Conservation (phyloP, 108 stramenopile genomes). For the Cylindrotheca closterium region DNA sequence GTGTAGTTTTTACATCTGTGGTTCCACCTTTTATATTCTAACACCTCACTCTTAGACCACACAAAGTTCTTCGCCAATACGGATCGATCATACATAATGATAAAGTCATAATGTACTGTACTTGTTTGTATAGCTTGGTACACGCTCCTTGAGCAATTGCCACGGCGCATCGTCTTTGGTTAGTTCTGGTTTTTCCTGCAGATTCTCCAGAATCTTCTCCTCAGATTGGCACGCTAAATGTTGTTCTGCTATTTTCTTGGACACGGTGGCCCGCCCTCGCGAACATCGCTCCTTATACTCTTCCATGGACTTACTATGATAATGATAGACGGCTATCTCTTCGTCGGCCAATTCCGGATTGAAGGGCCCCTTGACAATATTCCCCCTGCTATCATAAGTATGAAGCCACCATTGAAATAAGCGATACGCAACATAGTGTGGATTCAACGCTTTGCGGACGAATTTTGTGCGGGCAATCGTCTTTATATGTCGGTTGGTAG, state of each 20-base stretch:
- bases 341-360: background rate
- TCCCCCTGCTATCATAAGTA: constrained; percentile 41
- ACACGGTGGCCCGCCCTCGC: constrained; percentile 23
- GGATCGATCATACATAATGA: no score
- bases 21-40: no score
- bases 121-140: constrained; percentile 42
- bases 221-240: constrained; percentile 2
- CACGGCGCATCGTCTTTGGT: constrained; percentile 40
- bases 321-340: constrained; percentile 30
- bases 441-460: background rate
- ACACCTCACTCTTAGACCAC: no score
- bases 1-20: no score
- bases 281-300: constrained; percentile 24
- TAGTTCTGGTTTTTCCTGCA: background rate
- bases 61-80: no score
- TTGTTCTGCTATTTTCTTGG: background rate
- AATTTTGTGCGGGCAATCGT: constrained; percentile 10
- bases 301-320: constrained; percentile 22
- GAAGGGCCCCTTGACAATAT: background rate
- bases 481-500: constrained; percentile 31
- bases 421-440: constrained; percentile 10
- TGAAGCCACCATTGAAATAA: background rate
- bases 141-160: constrained; percentile 30
- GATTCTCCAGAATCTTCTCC: background rate
- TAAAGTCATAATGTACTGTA: no score